Base-by-base conservation (phyloP, 495 filamentous ascomycete species). In the Clohesyomyces aquaticus region DNA sequence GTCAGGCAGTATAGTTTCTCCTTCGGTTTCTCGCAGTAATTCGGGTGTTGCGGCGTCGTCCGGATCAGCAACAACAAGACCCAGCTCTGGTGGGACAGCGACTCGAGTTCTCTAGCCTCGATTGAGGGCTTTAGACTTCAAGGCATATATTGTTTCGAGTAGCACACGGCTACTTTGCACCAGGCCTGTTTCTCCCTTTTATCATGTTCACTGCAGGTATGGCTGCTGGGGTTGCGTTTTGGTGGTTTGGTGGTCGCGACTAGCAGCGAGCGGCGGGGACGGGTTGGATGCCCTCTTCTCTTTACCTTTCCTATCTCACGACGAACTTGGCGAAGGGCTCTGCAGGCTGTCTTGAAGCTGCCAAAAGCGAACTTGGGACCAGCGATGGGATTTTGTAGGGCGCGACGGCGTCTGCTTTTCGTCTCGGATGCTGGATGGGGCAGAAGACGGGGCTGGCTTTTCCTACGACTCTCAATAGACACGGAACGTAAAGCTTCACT, bases 401-500 rank as follows among this genome's bases (percentile, higher is more conserved):
- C 38, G 48, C 42, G 4, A 4, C 22, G 59, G 49, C 46, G 46
- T 51, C 28, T 18, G 25, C 19, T 51, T 60, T 45, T 52, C 49
- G 27, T 26, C 25, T 18, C 1, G 29, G 57, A 22, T 12, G 41
- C 26, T 10, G 45, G 45, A 38, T 42, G 57, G 53, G 29, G 23
- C 43, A 21, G 19, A 48, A 6, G 16, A 10, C 27, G 46, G 41
- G 27, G 46, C 23, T 1, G 57, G 25, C 25, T 55, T 49, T 55
- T n/a, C 12, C 21, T 41, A 29, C 16, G 19, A 38, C 63, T 55
- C 26, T 59, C n/a, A 55, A 60, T 66, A 66, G 63, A 66, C 63
- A 48, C 54, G 63, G 63, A 66, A 66, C 60, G 63, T 50, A 66
- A 60, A 65, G 61, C 47, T 45, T 58, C 38, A 23, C 48, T 49